A percentile compares a stretch with the other conserved stretches of the same genome.
These are phyloP conservation scores for Kodamaea derodonti DNA, from an alignment of 1,139 yeast species.

Conservation along the genomic window DNA sequence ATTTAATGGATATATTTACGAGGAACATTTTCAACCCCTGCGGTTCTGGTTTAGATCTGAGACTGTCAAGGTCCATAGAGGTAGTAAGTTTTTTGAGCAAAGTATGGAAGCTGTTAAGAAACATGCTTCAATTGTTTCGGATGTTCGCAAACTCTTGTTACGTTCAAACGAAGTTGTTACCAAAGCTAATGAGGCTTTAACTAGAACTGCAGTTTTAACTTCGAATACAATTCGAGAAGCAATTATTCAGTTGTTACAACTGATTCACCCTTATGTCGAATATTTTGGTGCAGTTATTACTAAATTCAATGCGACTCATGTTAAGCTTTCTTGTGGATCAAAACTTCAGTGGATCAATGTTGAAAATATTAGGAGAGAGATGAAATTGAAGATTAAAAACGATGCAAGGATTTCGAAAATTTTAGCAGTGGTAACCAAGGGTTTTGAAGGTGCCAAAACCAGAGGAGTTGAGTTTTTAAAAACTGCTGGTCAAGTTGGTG, in stretches of 20 bases:
- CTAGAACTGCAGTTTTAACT: neutral
- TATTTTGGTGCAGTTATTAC: neutral
- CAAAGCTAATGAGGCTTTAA: neutral
- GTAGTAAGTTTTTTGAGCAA: neutral
- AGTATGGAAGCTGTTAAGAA: neutral
- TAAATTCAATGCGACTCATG: neutral
- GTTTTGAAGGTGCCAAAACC: neutral
- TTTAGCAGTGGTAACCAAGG: neutral
- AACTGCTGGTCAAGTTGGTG: constrained; percentile 4
- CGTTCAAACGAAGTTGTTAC: neutral
- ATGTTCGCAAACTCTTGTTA: neutral
- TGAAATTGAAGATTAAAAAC: neutral
- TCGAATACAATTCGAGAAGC: neutral
- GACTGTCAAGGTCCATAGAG: neutral
- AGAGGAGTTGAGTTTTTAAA: constrained; percentile 1
- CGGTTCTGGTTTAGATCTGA: neutral
- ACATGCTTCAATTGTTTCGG: neutral
- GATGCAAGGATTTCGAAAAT: neutral
- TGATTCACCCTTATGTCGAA: neutral
- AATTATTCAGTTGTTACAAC: neutral
- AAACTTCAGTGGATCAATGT: neutral
- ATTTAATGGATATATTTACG: neutral
- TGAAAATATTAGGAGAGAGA: neutral
- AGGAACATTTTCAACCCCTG: neutral
- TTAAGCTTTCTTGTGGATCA: neutral